These are phyloP conservation scores for Cryptococcus sp. DNA, from an alignment of 1,284 basidiomycete genomes.

Conservation along the genomic window DNA sequence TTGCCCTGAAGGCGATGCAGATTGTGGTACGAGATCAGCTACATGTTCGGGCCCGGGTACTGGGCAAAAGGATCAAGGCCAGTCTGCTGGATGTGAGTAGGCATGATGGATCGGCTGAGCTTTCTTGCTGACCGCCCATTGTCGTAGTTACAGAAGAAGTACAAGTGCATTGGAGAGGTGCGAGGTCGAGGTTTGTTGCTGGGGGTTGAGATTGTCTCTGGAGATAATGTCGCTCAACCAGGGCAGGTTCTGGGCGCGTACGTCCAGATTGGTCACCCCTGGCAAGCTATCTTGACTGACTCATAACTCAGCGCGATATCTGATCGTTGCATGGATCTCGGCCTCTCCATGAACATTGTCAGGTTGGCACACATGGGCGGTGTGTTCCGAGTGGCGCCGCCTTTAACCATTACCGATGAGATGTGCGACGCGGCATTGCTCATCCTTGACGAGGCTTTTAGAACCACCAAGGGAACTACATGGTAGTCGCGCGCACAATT, in stretches of 20 bases:
- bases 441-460: constrained; percentile 59
- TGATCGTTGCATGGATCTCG: constrained; percentile 75
- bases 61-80: constrained; percentile 59
- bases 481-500: constrained; percentile 2
- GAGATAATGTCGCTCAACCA: constrained; percentile 20
- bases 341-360: constrained; percentile 62
- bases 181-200: constrained; percentile 78
- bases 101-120: not conserved
- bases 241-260: constrained; percentile 50
- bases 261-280: constrained; percentile 59
- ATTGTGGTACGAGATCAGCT: constrained; percentile 60
- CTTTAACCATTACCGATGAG: constrained; percentile 63
- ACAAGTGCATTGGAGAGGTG: constrained; percentile 67
- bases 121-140: not conserved
- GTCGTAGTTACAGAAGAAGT: constrained; percentile 52
- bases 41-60: constrained; percentile 18
- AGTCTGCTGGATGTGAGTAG: constrained; percentile 19
- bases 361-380: constrained; percentile 55
- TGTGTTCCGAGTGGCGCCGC: constrained; percentile 62
- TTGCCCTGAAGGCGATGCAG: constrained; percentile 69
- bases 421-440: constrained; percentile 61
- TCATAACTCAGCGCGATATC: constrained; percentile 34
- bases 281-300: constrained; percentile 56
- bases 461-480: constrained; percentile 14
- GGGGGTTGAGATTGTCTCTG: constrained; percentile 72